Conservation (phyloP, 1,139 yeast species). For the Saccharomyces hybrid region DNA sequence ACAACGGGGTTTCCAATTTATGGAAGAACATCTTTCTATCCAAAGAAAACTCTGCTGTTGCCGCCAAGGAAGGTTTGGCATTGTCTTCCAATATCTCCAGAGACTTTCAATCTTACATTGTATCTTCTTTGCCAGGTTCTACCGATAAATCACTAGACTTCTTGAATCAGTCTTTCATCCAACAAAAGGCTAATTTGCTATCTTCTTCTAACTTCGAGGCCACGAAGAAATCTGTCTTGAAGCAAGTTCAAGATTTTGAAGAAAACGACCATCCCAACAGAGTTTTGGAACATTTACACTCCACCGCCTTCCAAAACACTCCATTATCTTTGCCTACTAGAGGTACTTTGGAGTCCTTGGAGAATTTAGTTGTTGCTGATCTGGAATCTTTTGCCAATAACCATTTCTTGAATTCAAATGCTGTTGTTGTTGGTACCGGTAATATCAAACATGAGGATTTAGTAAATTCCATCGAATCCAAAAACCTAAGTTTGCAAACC, state of each 20-base stretch:
- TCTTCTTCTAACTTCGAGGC: slow-evolving; percentile 15
- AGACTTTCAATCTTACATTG: slow-evolving; percentile 51
- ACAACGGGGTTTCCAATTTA: slow-evolving; percentile 70
- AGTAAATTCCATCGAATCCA: slow-evolving; percentile 50
- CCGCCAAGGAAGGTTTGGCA: slow-evolving; percentile 40
- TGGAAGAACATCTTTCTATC: slow-evolving; percentile 46
- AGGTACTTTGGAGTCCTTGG: slow-evolving; percentile 62
- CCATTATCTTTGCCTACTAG: slow-evolving; percentile 66
- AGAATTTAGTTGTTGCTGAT: slow-evolving; percentile 52
- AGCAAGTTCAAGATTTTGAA: slow-evolving; percentile 37
- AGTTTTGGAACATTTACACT: slow-evolving; percentile 66
- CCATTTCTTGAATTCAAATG: slow-evolving; percentile 54
- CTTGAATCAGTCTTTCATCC: slow-evolving; percentile 19
- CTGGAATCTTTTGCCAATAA: slow-evolving; percentile 47
- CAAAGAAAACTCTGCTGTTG: slow-evolving; percentile 28
- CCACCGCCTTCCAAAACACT: slow-evolving; percentile 80
- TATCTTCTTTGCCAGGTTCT: slow-evolving; percentile 43
- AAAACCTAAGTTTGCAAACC: slow-evolving; percentile 36
- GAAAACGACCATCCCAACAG: slow-evolving; percentile 32
- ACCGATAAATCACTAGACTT: slow-evolving; percentile 38
- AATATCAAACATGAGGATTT: slow-evolving; percentile 60
- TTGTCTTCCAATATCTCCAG: slow-evolving; percentile 41
- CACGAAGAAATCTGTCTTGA: slow-evolving; percentile 34
- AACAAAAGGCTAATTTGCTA: slow-evolving; percentile 3
- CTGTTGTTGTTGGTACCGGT: slow-evolving; percentile 69